Percentiles rank a stretch among this genome's conserved stretches.
These are phyloP conservation scores for Jasminum sambac DNA, from an alignment of 257 asterid genomes.

Conservation along the genomic window DNA sequence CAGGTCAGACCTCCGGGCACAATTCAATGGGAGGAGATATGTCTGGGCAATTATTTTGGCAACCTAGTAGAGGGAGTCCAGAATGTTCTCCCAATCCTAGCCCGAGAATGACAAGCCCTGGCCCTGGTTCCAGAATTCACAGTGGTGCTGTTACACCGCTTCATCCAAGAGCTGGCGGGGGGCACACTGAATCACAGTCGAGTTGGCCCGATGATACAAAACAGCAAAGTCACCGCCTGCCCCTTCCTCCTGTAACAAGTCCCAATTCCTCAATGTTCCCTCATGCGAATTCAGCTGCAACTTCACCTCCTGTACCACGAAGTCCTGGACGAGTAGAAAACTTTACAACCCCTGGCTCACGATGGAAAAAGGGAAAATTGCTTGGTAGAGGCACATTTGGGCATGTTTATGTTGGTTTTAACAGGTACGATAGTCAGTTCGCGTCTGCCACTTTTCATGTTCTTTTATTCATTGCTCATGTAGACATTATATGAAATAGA, in stretches of 20 bases:
- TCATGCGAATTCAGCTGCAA: conserved; percentile 84
- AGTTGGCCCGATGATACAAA: conserved; percentile 82
- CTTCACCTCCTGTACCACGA: conserved; percentile 90
- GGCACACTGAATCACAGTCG: conserved; percentile 58
- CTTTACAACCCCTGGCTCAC: conserved; percentile 83
- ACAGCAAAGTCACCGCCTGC: conserved; percentile 89
- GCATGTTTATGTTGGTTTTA: conserved; percentile 96
- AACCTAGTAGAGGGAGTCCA: conserved; percentile 92
- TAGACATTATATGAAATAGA: neutral
- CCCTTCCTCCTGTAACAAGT: conserved; percentile 80
- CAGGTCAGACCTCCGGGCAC: conserved; percentile 97
- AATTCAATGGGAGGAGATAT: conserved; percentile 97
- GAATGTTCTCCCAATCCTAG: conserved; percentile 92
- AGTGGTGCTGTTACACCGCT: conserved; percentile 97
- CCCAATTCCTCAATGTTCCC: conserved; percentile 69
- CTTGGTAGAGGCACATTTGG: conserved; percentile 99
- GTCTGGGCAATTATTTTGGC: conserved; percentile 86
- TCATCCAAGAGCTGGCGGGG: conserved; percentile 92
- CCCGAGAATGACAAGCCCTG: conserved; percentile 95
- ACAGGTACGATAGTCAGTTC: conserved; percentile 52
- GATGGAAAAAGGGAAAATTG: conserved; percentile 95
- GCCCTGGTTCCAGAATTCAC: conserved; percentile 94
- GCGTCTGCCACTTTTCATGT: neutral
- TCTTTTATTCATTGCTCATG: conserved; percentile 4
- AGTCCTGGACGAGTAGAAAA: conserved; percentile 95